phyloP scores from a whole-genome alignment of 2,329 filamentous ascomycete genomes.

The Aspergillus novoparasiticus region DNA sequence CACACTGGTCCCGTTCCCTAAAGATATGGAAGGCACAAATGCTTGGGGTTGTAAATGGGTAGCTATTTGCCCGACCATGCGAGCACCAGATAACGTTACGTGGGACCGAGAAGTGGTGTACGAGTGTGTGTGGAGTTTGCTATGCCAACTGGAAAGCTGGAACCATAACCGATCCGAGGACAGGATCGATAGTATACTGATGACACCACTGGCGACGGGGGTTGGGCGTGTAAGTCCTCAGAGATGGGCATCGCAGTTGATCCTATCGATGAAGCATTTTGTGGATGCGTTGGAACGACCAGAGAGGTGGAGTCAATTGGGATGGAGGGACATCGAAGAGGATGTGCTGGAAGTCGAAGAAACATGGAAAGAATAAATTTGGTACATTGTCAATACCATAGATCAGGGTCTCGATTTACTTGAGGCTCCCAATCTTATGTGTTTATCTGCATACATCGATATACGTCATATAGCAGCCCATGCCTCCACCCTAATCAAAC shows the following conservation, averaged over 20 bases:
- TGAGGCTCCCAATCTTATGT: not conserved
- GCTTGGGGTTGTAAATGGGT: slow-evolving; percentile 48
- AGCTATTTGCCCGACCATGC: slow-evolving; percentile 59
- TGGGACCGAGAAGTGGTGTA: slow-evolving; percentile 60
- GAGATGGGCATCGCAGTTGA: slow-evolving; percentile 54
- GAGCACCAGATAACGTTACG: slow-evolving; percentile 44
- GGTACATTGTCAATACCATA: not conserved
- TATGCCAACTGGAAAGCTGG: slow-evolving; percentile 52
- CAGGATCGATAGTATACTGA: slow-evolving; percentile 49
- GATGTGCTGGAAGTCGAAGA: slow-evolving; percentile 29
- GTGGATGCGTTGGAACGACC: slow-evolving; percentile 50
- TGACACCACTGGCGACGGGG: slow-evolving; percentile 58
- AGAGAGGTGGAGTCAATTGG: slow-evolving; percentile 45
- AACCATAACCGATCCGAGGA: slow-evolving; percentile 39
- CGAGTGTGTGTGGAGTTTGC: slow-evolving; percentile 56
- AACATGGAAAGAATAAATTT: slow-evolving; percentile 24
- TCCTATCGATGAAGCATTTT: slow-evolving; percentile 57
- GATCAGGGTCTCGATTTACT: not conserved
- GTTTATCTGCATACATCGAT: not conserved
- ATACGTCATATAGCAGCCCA: not conserved
- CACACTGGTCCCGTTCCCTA: slow-evolving; percentile 51
- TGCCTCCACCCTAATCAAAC: slow-evolving; percentile 3
- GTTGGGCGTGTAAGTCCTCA: slow-evolving; percentile 48
- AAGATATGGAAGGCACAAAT: slow-evolving; percentile 41
- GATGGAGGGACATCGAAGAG: slow-evolving; percentile 36